Base-by-base conservation (phyloP, 805 yeast species). In the Starmerella vaccinii region DNA sequence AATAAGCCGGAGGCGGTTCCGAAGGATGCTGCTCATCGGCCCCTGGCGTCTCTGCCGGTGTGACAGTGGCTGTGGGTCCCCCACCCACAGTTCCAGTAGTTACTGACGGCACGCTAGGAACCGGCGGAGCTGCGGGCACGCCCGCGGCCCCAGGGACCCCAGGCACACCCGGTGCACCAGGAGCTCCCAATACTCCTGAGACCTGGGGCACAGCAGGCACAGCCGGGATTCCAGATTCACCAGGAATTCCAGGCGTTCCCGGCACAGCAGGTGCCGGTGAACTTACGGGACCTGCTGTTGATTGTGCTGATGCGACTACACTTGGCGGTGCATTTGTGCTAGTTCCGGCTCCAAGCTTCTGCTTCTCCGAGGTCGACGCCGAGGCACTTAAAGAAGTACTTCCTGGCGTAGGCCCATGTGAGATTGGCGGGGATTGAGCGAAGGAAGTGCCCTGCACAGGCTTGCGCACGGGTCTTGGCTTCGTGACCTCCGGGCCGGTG, bases 1-100 rank as follows among this genome's bases (percentile, higher is more conserved):
- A 21, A 23, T 43, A 43, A 9, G 46, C 46, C n/a, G 46, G 46
- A 15, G 46, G 46, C 10, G 35, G 38, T 12, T 22, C 46, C 5
- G 46, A 15, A 8, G 46, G 46, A 13, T 15, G 46, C 37, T 18
- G 18, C 13, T 30, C 38, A 7, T 43, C 38, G n/a, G 10, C 33
- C 10, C 4, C 13, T 26, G 30, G 15, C 7, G 18, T 8, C n/a
- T n/a, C 40, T 6, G 19, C 40, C 8, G 40, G 8, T 7, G 40
- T 10, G 19, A 10, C 15, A 6, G 23, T n/a, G 16, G 38, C 6
- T 7, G 6, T 2, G 2, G 33, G 33, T 13, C 10, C 12, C 29
- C 12, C 29, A 26, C 12, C 2, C 7, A 12, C 7, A 2, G 29
- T 26, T 26, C 12, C 29, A 2, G 29, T 8, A 5, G 33, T 7